Base-by-base conservation (phyloP, 2,329 filamentous ascomycete species). In the Fonsecaea multimorphosa region DNA sequence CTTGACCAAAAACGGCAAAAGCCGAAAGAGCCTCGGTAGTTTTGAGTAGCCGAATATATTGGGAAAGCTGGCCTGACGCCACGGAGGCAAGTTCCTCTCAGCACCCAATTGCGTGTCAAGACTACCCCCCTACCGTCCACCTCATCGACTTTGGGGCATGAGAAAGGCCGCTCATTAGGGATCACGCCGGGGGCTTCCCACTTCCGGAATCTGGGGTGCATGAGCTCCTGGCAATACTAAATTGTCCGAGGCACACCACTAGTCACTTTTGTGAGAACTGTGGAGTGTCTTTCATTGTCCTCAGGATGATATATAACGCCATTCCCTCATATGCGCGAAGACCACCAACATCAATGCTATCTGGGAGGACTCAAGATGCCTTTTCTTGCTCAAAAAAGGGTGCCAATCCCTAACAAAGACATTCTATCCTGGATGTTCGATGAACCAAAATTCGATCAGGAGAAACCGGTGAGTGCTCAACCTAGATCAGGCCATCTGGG, bases 361-460 rank as follows among this genome's bases (percentile, higher is more conserved):
- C 12, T 11, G 16, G 5, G 29, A 49, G 14, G 7, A 31, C 6
- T 31, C 24, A 65, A 65, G 14, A 69, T 69, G 69, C 67, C 67
- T 11, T 71, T 69, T 56, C 65, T 64, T 7, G 69, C 63, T 14
- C n/a, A 63, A 27, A 19, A 59, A 22, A 53, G 19, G 1, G 54
- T 68, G 9, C 71, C 76, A 3, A 75, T 86, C 36, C 82, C 85
- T 0, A 79, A 78, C 31, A 80, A 81, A 61, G 85, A 87, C 69
- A 72, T 87, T 14, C 65, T 85, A 9, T 86, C 84, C 2, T 87
- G 82, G 78, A 81, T 83, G 3, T 86, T 86, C 69, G 82, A 84
- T 46, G 73, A 82, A 2, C 77, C 81, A 11, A 68, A 66, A 0
- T 85, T 84, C 69, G 79, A 86, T 68, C 76, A 76, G 60, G 77